These are phyloP conservation scores for Discostella pseudostelligera DNA, from an alignment of 108 stramenopile genomes.

Conservation along the genomic window DNA sequence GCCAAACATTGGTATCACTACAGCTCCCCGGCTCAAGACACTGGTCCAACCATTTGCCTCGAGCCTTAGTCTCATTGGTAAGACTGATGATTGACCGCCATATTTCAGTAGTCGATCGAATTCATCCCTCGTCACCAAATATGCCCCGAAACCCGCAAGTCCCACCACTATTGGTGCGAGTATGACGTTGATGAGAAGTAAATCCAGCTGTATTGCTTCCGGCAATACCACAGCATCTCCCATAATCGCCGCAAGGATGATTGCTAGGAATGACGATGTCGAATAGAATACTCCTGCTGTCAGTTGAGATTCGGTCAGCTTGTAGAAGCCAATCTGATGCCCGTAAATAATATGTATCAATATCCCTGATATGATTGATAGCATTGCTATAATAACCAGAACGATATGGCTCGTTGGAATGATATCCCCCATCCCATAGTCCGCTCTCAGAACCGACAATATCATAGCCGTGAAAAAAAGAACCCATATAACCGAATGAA, in stretches of 20 bases:
- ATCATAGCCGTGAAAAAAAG: slow-evolving; percentile 65
- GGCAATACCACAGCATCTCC: slow-evolving; percentile 61
- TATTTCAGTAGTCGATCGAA: slow-evolving; percentile 71
- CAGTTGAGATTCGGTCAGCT: slow-evolving; percentile 77
- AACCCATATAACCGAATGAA: slow-evolving; percentile 68
- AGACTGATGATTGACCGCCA: slow-evolving; percentile 83
- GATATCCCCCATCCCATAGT: slow-evolving; percentile 47
- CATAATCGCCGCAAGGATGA: slow-evolving; percentile 70
- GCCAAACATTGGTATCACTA: slow-evolving; percentile 86
- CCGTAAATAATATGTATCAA: slow-evolving; percentile 82
- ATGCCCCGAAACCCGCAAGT: slow-evolving; percentile 81
- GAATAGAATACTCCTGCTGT: slow-evolving; percentile 83
- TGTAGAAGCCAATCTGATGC: slow-evolving; percentile 85
- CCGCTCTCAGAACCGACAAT: slow-evolving; percentile 61
- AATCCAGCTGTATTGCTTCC: slow-evolving; percentile 41
- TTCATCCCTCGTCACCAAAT: slow-evolving; percentile 79
- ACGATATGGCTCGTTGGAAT: slow-evolving; percentile 61
- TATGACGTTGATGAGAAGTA: slow-evolving; percentile 61
- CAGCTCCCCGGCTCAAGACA: slow-evolving; percentile 77
- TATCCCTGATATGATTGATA: slow-evolving; percentile 59
- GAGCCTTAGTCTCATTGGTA: slow-evolving; percentile 68
- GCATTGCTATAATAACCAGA: slow-evolving; percentile 57
- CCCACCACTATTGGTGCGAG: slow-evolving; percentile 75
- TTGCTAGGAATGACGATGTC: slow-evolving; percentile 64
- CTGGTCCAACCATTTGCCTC: slow-evolving; percentile 76